Conservation (phyloP, 169 alveolate genomes). For the Cryptosporidium sp. region DNA sequence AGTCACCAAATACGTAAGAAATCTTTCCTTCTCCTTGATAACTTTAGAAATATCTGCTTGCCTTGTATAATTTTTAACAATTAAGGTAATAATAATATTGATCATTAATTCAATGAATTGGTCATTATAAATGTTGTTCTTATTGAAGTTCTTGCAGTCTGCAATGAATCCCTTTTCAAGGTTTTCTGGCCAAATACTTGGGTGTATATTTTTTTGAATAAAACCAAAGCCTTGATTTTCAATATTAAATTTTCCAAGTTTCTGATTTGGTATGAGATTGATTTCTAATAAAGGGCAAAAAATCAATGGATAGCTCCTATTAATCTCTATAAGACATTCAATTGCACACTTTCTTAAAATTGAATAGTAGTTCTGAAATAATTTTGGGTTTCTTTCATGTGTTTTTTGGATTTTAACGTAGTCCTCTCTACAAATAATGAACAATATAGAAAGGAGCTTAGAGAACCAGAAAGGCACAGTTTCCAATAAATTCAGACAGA, state of each 20-base stretch:
- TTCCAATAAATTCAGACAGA: slow-evolving; percentile 15
- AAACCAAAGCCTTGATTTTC: background rate
- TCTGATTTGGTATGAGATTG: background rate
- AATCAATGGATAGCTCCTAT: slow-evolving; percentile 47
- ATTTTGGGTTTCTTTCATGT: background rate
- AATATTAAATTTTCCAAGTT: background rate
- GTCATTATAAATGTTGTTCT: background rate
- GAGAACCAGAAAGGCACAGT: slow-evolving; percentile 67
- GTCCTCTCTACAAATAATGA: slow-evolving; percentile 26
- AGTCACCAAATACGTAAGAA: slow-evolving; percentile 60
- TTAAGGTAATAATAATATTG: slow-evolving; percentile 3
- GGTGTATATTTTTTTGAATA: slow-evolving; percentile 16
- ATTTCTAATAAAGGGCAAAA: slow-evolving; percentile 17
- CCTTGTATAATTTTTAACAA: background rate
- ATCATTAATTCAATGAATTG: slow-evolving; percentile 38
- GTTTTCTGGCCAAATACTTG: slow-evolving; percentile 65
- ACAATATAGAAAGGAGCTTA: slow-evolving; percentile 40
- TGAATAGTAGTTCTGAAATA: slow-evolving; percentile 9
- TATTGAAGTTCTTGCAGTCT: slow-evolving; percentile 20
- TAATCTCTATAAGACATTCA: slow-evolving; percentile 53
- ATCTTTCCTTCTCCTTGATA: slow-evolving; percentile 35
- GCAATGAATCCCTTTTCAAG: slow-evolving; percentile 28
- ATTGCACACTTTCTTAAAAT: slow-evolving; percentile 38
- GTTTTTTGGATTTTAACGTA: background rate
- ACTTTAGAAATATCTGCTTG: background rate